These are phyloP conservation scores for Asterella californica DNA, from an alignment of 225 moss, liverwort and hornwort species.

Conservation along the genomic window DNA sequence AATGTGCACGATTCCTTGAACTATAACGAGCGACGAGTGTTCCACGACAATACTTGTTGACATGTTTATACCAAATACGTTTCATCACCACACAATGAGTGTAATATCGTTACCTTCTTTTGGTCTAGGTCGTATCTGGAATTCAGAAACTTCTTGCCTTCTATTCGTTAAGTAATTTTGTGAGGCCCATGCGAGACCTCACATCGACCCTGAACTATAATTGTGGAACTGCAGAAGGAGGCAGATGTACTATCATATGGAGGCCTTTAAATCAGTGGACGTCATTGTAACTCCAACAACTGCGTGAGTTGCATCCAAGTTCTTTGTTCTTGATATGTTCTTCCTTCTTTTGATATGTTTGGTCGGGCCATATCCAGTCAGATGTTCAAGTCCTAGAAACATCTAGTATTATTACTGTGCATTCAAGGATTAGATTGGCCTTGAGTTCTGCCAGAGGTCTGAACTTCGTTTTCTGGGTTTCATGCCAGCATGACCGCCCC, in stretches of 20 bases:
- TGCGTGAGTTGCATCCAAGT: conserved; percentile 43
- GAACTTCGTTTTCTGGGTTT: neutral
- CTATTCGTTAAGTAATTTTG: neutral
- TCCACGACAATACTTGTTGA: no score
- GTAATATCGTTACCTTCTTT: no score
- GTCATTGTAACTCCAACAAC: conserved; percentile 85
- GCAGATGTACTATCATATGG: conserved; percentile 71
- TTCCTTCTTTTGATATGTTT: no score
- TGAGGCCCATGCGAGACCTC: neutral
- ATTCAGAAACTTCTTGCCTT: neutral
- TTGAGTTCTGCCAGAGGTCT: neutral
- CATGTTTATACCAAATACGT: no score
- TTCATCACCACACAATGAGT: no score
- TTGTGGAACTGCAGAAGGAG: conserved; percentile 56
- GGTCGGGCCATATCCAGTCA: neutral
- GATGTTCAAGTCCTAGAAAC: neutral
- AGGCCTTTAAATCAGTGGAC: conserved; percentile 80
- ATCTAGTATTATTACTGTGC: neutral
- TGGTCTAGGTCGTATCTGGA: neutral
- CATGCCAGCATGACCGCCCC: conserved; percentile 66
- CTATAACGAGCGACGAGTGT: no score
- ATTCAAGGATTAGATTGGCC: neutral
- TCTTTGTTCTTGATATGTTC: neutral
- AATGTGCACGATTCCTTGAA: neutral
- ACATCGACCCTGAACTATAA: neutral